A percentile compares a stretch with the other conserved stretches of the same genome.
Conservation (phyloP, 495 filamentous ascomycete species). For the Alectoria sarmentosa region DNA sequence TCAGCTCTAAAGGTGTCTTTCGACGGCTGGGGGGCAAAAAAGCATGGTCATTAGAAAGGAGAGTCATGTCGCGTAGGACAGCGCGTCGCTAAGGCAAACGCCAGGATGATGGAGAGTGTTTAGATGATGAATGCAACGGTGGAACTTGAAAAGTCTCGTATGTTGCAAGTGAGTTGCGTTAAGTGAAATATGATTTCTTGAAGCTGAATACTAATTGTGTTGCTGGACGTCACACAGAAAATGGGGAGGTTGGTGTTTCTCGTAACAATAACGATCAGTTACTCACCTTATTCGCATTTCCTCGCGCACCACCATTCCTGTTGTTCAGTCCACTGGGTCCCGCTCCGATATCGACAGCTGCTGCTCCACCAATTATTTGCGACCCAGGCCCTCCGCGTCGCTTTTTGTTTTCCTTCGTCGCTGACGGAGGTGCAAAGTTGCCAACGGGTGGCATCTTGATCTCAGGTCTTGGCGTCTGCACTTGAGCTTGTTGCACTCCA, state of each 20-base stretch:
- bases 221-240: neutral
- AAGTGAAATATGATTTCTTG: neutral
- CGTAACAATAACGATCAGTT: neutral
- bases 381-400: constrained; percentile 44
- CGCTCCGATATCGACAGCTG: constrained; percentile 16
- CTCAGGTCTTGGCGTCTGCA: constrained; percentile 46
- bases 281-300: constrained; percentile 47
- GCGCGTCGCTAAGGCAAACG: neutral
- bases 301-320: constrained; percentile 30
- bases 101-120: neutral
- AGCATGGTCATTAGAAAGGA: neutral
- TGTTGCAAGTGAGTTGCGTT: neutral
- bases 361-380: constrained; percentile 27
- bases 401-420: constrained; percentile 77
- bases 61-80: neutral
- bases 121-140: neutral
- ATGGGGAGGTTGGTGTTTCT: constrained; percentile 5
- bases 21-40: neutral
- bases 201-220: neutral
- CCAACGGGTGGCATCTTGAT: constrained; percentile 87
- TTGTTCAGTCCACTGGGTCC: constrained; percentile 24
- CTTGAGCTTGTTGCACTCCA: constrained; percentile 35
- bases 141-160: neutral
- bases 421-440: constrained; percentile 79
- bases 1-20: neutral